Base-by-base conservation (phyloP, 2,329 filamentous ascomycete species). In the Trichophyton rubrum region DNA sequence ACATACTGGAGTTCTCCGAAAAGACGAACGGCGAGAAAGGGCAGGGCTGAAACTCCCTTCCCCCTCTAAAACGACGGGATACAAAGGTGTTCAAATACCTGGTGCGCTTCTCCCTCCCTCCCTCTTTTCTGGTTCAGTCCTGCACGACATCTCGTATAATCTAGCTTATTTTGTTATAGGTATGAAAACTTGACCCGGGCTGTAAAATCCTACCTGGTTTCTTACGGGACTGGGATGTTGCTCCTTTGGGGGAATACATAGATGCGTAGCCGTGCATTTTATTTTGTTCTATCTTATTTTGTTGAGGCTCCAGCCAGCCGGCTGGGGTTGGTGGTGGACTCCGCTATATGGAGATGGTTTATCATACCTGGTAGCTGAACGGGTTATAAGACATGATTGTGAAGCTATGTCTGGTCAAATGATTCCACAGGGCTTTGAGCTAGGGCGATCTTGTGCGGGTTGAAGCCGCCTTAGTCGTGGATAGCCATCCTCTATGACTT, bases 81-180 rank as follows among this genome's bases (percentile, higher is more conserved):
- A 9, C 33, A 7, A 24, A 30, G 13, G 17, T 27, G 8, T 27
- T 55, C 33, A 17, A 17, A 55, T 20, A 55, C 6, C 27, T 55
- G 30, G 20, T 30, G 2, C 40, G 20, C n/a, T 7, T 17, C 15
- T 17, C n/a, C 8, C 22, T 22, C 22, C 3, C 22, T 22, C 22
- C 3, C 22, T 24, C 22, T 24, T 3, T 43, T 17, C 6, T 33
- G 3, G 27, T 30, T 30, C 27, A 30, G 6, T 33, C 30, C 51
- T 55, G 51, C 51, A 55, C 51, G 5, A 55, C 51, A 55, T 55
- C 27, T 17, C 51, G 51, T n/a, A 55, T 55, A 35, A 7, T 55
- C 11, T 55, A 55, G 51, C 51, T 27, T 35, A 30, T 20, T 35
- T 38, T 38, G 24, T 9, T 27, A 55, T 55, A 24, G 7, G 27